Percentiles rank a stretch among this genome's conserved stretches.
Conservation (phyloP, 2,329 filamentous ascomycete genomes). For the Bipolaris bicolor region DNA sequence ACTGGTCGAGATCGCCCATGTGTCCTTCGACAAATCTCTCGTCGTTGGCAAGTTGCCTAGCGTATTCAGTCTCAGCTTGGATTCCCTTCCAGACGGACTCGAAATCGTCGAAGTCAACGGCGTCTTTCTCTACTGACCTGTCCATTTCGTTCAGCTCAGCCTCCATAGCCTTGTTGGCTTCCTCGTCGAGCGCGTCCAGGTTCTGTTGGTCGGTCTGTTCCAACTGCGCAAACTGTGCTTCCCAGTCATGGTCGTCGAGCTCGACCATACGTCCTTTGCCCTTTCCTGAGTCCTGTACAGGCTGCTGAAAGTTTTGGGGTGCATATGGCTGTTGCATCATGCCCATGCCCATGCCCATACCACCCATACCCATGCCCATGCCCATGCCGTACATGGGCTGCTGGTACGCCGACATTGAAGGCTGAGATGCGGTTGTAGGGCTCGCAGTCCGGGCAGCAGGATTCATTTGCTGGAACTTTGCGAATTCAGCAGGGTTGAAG, state of each 20-base stretch:
- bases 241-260: conserved; percentile 92
- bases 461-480: conserved; percentile 75
- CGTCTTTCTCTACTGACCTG: conserved; percentile 77
- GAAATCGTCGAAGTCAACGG: conserved; percentile 86
- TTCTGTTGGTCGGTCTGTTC: conserved; percentile 67
- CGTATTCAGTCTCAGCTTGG: conserved; percentile 73
- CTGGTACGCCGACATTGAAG: conserved; percentile 60
- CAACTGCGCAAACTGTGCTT: conserved; percentile 92
- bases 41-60: conserved; percentile 71
- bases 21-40: conserved; percentile 67
- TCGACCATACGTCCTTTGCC: conserved; percentile 85
- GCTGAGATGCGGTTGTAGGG: conserved; percentile 55
- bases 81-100: conserved; percentile 88
- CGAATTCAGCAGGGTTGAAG: conserved; percentile 86
- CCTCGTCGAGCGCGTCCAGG: conserved; percentile 59
- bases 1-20: conserved; percentile 78
- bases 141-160: conserved; percentile 89
- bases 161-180: conserved; percentile 78
- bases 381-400: conserved; percentile 58
- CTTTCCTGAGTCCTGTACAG: conserved; percentile 66
- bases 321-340: conserved; percentile 51
- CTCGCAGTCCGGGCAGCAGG: conserved; percentile 64
- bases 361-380: conserved; percentile 52
- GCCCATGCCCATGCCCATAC: conserved; percentile 56
- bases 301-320: conserved; percentile 55